phyloP scores from a whole-genome alignment of 2,329 filamentous ascomycete species.

The Sclerotinia subarctica region DNA sequence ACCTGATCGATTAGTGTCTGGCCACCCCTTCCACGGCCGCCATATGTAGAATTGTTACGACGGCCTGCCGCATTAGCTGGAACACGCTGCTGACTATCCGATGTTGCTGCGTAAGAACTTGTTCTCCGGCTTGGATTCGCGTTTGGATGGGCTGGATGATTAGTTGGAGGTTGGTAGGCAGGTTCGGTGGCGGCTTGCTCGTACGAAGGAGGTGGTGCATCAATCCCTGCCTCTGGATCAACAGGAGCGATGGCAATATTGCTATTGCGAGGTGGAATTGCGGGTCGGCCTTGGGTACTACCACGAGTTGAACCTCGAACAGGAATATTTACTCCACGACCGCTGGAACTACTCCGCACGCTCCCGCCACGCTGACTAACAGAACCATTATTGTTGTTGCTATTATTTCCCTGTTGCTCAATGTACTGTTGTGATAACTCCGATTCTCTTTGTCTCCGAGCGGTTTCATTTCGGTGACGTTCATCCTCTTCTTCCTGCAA shows the following conservation, averaged over 20 bases:
- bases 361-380: constrained; percentile 33
- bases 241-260: constrained; percentile 20
- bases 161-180: constrained; percentile 51
- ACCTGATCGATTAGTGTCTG: constrained; percentile 27
- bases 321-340: neutral
- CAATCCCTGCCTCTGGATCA: constrained; percentile 43
- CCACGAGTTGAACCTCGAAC: constrained; percentile 10
- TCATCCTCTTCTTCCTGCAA: constrained; percentile 93
- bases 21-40: constrained; percentile 21
- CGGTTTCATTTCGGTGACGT: constrained; percentile 60
- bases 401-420: constrained; percentile 55
- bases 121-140: constrained; percentile 25
- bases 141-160: constrained; percentile 44
- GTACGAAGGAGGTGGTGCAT: constrained; percentile 61
- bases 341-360: constrained; percentile 11
- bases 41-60: neutral
- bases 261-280: constrained; percentile 22
- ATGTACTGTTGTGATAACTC: constrained; percentile 68
- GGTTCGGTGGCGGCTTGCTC: constrained; percentile 58
- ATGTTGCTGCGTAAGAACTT: constrained; percentile 28
- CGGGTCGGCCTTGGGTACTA: constrained; percentile 19
- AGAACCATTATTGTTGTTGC: constrained; percentile 32
- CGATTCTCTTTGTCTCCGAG: constrained; percentile 62
- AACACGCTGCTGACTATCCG: constrained; percentile 8
- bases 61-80: neutral